A percentile compares a stretch with the other conserved stretches of the same genome.
Evolutionary conservation across 2,329 filamentous ascomycete genomes (phyloP).

Genomic region (Fonsecaea nubica): DNA sequence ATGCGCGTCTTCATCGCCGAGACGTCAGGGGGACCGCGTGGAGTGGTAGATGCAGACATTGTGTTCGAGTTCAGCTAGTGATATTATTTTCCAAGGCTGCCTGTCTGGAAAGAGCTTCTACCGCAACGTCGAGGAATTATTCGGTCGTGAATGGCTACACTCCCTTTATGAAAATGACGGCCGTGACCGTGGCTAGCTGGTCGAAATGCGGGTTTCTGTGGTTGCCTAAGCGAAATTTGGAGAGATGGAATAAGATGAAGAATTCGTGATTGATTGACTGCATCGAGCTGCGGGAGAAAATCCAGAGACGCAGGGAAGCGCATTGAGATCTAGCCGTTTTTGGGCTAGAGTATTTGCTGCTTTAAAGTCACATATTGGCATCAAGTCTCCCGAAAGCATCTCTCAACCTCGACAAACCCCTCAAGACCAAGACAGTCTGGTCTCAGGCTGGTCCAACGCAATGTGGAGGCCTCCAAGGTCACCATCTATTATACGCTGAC

Average conservation of each 20-base stretch:
- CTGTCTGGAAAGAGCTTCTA: not conserved
- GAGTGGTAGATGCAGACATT: conserved; percentile 5
- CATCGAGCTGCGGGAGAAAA: not conserved
- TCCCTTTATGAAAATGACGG: not conserved
- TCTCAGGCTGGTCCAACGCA: not conserved
- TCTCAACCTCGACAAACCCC: not conserved
- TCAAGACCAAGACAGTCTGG: not conserved
- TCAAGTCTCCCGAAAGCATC: not conserved
- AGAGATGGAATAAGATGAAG: not conserved
- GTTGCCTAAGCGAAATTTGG: not conserved
- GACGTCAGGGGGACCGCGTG: conserved; percentile 25
- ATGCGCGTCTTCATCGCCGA: conserved; percentile 57
- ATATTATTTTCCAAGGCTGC: not conserved
- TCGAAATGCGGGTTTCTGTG: not conserved
- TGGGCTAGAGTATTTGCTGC: not conserved
- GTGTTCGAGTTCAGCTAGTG: not conserved
- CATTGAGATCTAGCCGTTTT: not conserved
- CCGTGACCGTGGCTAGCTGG: not conserved
- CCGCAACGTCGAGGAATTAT: not conserved
- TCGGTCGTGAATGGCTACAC: not conserved
- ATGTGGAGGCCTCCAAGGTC: not conserved
- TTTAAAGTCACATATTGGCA: not conserved
- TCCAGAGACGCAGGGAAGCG: not conserved
- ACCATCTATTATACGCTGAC: not conserved
- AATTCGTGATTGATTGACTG: not conserved